Evolutionary conservation across 768 basidiomycete genomes (phyloP).

Genomic region (Termitomyces sp.): DNA sequence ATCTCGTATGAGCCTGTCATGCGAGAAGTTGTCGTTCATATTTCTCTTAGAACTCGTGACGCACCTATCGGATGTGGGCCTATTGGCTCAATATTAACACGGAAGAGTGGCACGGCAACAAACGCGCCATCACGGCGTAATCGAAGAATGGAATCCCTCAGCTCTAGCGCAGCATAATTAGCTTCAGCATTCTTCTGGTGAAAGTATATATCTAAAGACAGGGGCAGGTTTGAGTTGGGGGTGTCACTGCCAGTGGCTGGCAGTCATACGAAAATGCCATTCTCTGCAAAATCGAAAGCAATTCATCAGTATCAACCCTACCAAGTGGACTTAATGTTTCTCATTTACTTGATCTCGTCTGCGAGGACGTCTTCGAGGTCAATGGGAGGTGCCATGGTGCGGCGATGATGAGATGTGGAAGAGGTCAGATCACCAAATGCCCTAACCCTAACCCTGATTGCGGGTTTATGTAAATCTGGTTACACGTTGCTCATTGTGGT

Average conservation of each 20-base stretch:
- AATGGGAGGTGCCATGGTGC: slow-evolving; percentile 22
- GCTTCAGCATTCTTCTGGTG: slow-evolving; percentile 62
- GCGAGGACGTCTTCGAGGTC: slow-evolving; percentile 58
- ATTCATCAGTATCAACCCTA: background rate
- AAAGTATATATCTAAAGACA: slow-evolving; percentile 68
- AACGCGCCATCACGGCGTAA: slow-evolving; percentile 75
- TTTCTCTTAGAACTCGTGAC: slow-evolving; percentile 18
- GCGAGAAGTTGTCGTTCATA: background rate
- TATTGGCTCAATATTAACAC: slow-evolving; percentile 64
- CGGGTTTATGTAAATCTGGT: background rate
- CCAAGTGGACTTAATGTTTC: background rate
- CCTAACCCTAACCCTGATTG: slow-evolving; percentile 7
- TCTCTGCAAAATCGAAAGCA: slow-evolving; percentile 41
- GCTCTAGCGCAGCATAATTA: slow-evolving; percentile 59
- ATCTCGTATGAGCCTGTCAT: slow-evolving; percentile 68
- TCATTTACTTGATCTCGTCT: slow-evolving; percentile 56
- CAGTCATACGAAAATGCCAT: slow-evolving; percentile 71
- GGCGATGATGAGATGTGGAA: background rate
- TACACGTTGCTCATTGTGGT: background rate
- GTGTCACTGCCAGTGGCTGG: background rate
- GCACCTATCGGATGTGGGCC: slow-evolving; percentile 77
- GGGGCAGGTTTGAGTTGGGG: background rate
- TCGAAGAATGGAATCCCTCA: slow-evolving; percentile 69
- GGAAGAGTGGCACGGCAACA: slow-evolving; percentile 71
- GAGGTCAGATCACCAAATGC: too few species aligned